These are phyloP conservation scores for Elongisporangium anandrum DNA, from an alignment of 352 stramenopile genomes.

Conservation along the genomic window DNA sequence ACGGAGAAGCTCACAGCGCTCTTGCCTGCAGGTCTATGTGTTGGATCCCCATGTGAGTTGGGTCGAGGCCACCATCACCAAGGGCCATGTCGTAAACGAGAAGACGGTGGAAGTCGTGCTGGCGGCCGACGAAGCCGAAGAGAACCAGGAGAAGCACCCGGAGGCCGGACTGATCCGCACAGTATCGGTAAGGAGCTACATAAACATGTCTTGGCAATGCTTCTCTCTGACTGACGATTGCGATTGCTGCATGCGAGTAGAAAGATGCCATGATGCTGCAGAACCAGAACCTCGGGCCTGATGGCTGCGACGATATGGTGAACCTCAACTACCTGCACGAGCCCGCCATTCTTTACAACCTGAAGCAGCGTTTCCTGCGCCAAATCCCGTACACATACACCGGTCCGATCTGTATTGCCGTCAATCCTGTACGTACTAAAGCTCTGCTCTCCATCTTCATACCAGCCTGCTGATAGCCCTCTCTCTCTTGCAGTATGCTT, in stretches of 20 bases:
- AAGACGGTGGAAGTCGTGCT: constrained; percentile 79
- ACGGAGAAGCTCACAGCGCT: too few relatives aligned
- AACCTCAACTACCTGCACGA: constrained; percentile 90
- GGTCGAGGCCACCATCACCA: constrained; percentile 81
- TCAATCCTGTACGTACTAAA: constrained; percentile 89
- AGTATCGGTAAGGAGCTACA: constrained; percentile 26
- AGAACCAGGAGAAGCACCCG: constrained; percentile 60
- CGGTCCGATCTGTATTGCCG: constrained; percentile 95
- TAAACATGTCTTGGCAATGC: too few relatives aligned
- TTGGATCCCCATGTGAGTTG: constrained; percentile 72
- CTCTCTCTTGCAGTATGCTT: constrained; percentile 72
- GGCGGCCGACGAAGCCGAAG: constrained; percentile 61
- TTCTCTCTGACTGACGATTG: too few relatives aligned
- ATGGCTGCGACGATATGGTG: constrained; percentile 83
- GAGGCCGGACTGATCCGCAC: constrained; percentile 45
- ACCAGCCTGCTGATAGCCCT: neutral
- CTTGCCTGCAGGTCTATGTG: constrained; percentile 15
- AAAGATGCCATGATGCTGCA: constrained; percentile 77
- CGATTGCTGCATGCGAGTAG: constrained; percentile 16
- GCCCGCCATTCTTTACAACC: constrained; percentile 90
- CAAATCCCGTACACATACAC: constrained; percentile 96
- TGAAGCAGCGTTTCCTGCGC: constrained; percentile 83
- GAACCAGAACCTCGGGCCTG: constrained; percentile 41
- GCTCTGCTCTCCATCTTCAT: constrained; percentile 1
- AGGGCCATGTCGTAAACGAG: constrained; percentile 74